Conservation (phyloP, 2,329 filamentous ascomycete species). For the Cladosporium phlei region DNA sequence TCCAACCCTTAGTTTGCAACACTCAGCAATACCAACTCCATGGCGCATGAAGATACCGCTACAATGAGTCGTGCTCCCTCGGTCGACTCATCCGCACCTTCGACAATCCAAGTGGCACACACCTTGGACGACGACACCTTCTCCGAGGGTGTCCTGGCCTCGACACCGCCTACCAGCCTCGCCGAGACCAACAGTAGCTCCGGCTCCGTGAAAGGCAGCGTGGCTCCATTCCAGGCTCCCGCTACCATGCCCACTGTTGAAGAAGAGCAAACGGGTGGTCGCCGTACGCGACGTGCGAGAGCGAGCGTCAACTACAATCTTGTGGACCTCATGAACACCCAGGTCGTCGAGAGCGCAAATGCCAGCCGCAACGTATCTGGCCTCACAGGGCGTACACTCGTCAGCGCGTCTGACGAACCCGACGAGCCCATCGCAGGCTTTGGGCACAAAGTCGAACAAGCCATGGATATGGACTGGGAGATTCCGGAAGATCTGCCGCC, state of each 20-base stretch:
- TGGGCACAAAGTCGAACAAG: slow-evolving; percentile 42
- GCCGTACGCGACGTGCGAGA: slow-evolving; percentile 53
- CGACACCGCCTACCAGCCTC: slow-evolving; percentile 63
- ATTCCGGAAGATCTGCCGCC: slow-evolving; percentile 11
- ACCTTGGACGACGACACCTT: slow-evolving; percentile 29
- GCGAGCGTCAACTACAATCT: slow-evolving; percentile 60
- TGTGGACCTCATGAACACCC: slow-evolving; percentile 26
- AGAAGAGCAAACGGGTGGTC: slow-evolving; percentile 19
- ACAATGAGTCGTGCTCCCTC: slow-evolving; percentile 34
- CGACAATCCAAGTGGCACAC: slow-evolving; percentile 37
- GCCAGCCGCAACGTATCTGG: slow-evolving; percentile 43
- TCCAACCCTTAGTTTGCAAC: no score
- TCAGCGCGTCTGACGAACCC: slow-evolving; percentile 18
- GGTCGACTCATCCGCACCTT: slow-evolving; percentile 39
- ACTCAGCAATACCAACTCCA: background rate
- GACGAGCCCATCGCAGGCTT: slow-evolving; percentile 17
- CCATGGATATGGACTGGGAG: slow-evolving; percentile 37
- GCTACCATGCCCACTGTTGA: slow-evolving; percentile 24
- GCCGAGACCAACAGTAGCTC: slow-evolving; percentile 57
- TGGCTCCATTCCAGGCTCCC: slow-evolving; percentile 23
- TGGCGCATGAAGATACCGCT: slow-evolving; percentile 17
- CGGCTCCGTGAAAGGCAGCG: slow-evolving; percentile 24
- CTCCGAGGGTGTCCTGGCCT: slow-evolving; percentile 52
- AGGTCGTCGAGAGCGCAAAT: slow-evolving; percentile 18
- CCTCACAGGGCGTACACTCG: slow-evolving; percentile 32